Evolutionary conservation across 306 rosid species (phyloP).

Genomic region (Dicorynia guianensis): DNA sequence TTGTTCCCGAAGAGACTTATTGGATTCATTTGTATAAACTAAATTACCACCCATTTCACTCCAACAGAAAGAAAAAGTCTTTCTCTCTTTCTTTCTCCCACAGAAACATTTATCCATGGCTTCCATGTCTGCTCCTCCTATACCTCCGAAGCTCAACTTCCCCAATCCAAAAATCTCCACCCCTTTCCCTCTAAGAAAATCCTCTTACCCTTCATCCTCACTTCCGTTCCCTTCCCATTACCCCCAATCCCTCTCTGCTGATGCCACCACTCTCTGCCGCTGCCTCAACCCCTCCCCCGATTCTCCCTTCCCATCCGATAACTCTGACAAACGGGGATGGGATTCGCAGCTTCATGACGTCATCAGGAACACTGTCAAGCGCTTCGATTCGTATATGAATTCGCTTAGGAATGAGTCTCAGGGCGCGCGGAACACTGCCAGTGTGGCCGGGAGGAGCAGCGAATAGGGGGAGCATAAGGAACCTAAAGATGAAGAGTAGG

Average conservation of each 20-base stretch:
- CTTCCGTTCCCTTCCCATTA: conserved; percentile 44
- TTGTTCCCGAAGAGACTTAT: no score
- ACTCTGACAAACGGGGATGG: conserved; percentile 62
- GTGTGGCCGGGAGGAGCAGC: conserved; percentile 10
- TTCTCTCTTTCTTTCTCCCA: neutral
- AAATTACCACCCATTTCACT: no score
- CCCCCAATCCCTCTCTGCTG: conserved; percentile 33
- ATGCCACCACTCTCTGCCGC: conserved; percentile 46
- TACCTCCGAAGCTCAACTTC: conserved; percentile 65
- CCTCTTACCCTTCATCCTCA: conserved; percentile 43
- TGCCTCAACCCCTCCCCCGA: conserved; percentile 60
- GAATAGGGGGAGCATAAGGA: neutral
- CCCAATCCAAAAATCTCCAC: conserved; percentile 55
- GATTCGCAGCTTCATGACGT: conserved; percentile 61
- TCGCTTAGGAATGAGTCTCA: conserved; percentile 22
- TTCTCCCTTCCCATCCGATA: conserved; percentile 53
- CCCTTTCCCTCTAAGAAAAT: conserved; percentile 45
- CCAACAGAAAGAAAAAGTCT: neutral
- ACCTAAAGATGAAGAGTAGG: conserved; percentile 59
- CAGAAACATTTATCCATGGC: conserved; percentile 81
- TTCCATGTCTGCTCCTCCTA: conserved; percentile 61
- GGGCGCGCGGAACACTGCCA: conserved; percentile 1
- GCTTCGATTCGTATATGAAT: conserved; percentile 66
- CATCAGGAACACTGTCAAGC: conserved; percentile 49
- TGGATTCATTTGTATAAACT: neutral